phyloP scores from a whole-genome alignment of 2,329 filamentous ascomycete species.

The Plenodomus biglobosus region DNA sequence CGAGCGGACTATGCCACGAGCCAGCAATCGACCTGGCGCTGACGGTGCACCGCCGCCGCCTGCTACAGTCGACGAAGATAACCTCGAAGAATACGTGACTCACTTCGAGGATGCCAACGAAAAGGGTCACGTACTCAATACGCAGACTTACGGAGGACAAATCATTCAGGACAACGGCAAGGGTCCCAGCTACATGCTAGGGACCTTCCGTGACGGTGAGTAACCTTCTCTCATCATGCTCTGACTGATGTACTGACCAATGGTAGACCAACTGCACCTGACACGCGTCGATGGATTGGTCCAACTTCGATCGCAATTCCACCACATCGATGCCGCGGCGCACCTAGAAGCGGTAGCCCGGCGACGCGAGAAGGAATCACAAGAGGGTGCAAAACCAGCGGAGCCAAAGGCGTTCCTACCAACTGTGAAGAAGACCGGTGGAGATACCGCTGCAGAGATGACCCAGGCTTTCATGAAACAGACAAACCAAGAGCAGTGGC shows the following conservation, averaged over 20 bases:
- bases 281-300: constrained; percentile 81
- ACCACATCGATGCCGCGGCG: constrained; percentile 83
- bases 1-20: constrained; percentile 38
- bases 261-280: constrained; percentile 76
- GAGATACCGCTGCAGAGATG: constrained; percentile 66
- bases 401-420: constrained; percentile 80
- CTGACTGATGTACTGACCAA: constrained; percentile 6
- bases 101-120: constrained; percentile 64
- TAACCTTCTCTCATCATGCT: constrained; percentile 13
- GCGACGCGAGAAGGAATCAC: constrained; percentile 50
- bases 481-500: constrained; percentile 84
- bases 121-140: constrained; percentile 71
- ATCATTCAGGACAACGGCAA: constrained; percentile 69
- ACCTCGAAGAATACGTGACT: constrained; percentile 58
- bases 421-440: constrained; percentile 75
- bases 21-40: constrained; percentile 29
- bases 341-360: constrained; percentile 64
- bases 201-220: constrained; percentile 81
- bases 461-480: constrained; percentile 75
- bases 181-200: constrained; percentile 80
- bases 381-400: constrained; percentile 46
- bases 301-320: constrained; percentile 86
- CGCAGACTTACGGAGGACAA: constrained; percentile 84
- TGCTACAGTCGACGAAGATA: constrained; percentile 57
- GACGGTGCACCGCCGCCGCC: constrained; percentile 24